Evolutionary conservation across 2,329 filamentous ascomycete genomes (phyloP), one percentile per base, ranked within the genome.

Genomic region (Raffaelea deltoideospora): DNA sequence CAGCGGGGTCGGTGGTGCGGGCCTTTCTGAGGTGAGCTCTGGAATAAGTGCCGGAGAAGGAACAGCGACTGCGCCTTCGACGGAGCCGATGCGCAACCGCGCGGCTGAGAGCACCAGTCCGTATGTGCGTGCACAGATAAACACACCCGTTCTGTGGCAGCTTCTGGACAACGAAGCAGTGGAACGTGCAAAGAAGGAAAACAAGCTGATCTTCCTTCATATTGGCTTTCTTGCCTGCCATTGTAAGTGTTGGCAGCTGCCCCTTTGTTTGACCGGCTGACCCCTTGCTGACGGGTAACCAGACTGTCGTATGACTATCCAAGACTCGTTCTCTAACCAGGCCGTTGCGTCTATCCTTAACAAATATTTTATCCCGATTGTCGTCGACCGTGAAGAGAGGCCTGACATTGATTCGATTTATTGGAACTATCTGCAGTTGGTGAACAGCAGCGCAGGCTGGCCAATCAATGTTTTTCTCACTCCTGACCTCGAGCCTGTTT

Each of bases 371-470:
- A 75, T 98, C 31, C 88, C 90, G 4, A 76, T 96, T 54, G 81
- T 95, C 48, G 73, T 96, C 50, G 90, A 98, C 57, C 76, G 87
- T 41, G 90, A 98, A 58, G 85, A 94, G 58, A 76, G 88, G 20
- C 88, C 88, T 9, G 87, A 96, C 52, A 76, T 96, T 45, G 90
- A 98, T 52, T 77, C 82, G 43, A 87, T 96, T 45, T 96, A 96
- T 56, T 95, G 95, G 85, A 94, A 94, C 61, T 98, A 94, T 56
- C 79, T 94, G 29, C 86, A 95, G 54, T 88, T 88, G 2, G 88
- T 90, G 10, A 93, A 81, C 40, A 86, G 82, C 17, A 79, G 74
- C 2, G 88, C 86, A 10, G 90, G 90, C 28, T 96, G 90, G 87
- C 90, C 90, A 1, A 61, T 96, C 42, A 96, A 95, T 51, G 78